Conservation (phyloP, 441 rosid genomes). For the Viola pubescens region DNA sequence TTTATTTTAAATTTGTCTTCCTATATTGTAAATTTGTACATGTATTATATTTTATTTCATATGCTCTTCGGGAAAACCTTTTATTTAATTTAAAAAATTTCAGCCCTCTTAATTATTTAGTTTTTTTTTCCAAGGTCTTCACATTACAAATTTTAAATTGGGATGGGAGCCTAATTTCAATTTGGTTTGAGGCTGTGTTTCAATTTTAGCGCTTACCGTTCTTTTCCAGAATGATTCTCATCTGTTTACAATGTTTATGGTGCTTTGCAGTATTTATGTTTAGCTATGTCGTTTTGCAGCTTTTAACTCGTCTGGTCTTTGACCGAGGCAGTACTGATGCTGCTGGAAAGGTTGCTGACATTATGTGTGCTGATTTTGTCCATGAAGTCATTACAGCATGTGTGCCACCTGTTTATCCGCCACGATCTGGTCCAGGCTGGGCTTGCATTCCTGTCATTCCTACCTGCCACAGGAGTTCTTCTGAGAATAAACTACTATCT, state of each 20-base stretch:
- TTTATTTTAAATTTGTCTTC: background rate
- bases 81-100: too few species aligned
- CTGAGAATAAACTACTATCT: constrained; percentile 61
- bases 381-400: constrained; percentile 98
- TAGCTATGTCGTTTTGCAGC: constrained; percentile 43
- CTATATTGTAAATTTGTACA: background rate
- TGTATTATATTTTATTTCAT: too few species aligned
- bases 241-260: background rate
- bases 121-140: too few species aligned
- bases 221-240: background rate
- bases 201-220: background rate
- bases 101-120: too few species aligned
- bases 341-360: constrained; percentile 92
- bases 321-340: constrained; percentile 97
- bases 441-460: constrained; percentile 89
- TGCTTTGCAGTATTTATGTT: constrained; percentile 14
- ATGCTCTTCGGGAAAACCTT: too few species aligned
- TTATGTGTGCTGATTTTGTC: constrained; percentile 97
- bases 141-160: too few species aligned
- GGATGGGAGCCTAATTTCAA: too few species aligned
- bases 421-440: constrained; percentile 96
- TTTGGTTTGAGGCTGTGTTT: background rate
- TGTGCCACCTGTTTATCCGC: constrained; percentile 97
- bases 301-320: constrained; percentile 92
- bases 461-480: constrained; percentile 37